Evolutionary conservation across 495 filamentous ascomycete genomes (phyloP), one percentile per base, ranked within the genome.

Genomic region (Hyaloscypha bicolor): DNA sequence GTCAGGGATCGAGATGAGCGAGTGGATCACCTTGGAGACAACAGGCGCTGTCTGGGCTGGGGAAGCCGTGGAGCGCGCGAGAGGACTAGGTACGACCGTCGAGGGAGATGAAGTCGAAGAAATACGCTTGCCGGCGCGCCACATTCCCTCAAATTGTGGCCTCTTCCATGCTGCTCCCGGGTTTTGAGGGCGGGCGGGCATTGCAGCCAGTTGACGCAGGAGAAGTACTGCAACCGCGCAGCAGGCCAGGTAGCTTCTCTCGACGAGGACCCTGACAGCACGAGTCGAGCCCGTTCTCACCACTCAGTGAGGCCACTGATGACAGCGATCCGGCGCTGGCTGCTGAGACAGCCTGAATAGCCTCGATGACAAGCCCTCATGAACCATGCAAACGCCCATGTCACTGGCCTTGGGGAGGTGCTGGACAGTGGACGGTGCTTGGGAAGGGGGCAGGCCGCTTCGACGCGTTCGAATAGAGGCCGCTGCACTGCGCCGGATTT

Each of bases 1-100:
- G 52, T 37, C 56, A 71, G 69, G 69, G 65, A 71, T 71, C 69
- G 69, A 71, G 64, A 71, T 71, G 68, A 25, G 63, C 25, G 57
- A 60, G 58, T 65, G 65, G 48, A 64, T 22, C 62, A 57, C 29
- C 30, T 12, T 67, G 53, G 55, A 61, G 42, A 67, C 52, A 55
- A 66, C 63, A 70, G 63, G 68, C 63, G 58, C 68, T 67, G 45
- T 51, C 55, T 39, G 61, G n/a, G 12, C 32, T n/a, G 53, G 65
- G 59, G 22, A 52, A 37, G 9, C 33, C 39, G 16, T 48, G 21
- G 62, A 32, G 55, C 56, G 57, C 57, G 64, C 37, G 57, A 60
- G 62, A 60, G 52, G 30, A 37, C 35, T 37, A 37, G 35, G 51
- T 9, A 55, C 9, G 19, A n/a, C 19, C 42, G 16, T 48, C 42